Percentiles rank a stretch among this genome's conserved stretches.
phyloP scores from a whole-genome alignment of 2,329 filamentous ascomycete genomes.

The Pseudogymnoascus pannorum region DNA sequence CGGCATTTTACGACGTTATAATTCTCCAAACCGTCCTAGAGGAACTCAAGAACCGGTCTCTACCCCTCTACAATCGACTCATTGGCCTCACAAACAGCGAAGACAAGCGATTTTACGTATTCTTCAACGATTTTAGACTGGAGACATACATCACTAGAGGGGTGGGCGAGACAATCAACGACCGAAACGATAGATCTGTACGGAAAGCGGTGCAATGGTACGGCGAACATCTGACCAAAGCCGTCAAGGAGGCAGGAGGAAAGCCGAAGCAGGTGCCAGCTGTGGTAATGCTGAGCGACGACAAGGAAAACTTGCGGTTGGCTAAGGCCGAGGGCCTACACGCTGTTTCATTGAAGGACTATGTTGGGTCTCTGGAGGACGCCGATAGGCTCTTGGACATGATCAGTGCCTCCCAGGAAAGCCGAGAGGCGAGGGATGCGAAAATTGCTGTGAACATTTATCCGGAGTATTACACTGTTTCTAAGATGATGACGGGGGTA shows the following conservation, averaged over 20 bases:
- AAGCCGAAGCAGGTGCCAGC: constrained; percentile 54
- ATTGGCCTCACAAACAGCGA: constrained; percentile 88
- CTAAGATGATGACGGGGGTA: constrained; percentile 88
- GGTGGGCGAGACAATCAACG: constrained; percentile 81
- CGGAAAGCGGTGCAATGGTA: constrained; percentile 87
- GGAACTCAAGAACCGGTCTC: constrained; percentile 85
- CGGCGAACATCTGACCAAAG: constrained; percentile 64
- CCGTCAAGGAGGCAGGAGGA: constrained; percentile 46
- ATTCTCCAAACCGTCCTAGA: constrained; percentile 94
- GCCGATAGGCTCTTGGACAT: constrained; percentile 83
- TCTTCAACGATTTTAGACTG: constrained; percentile 95
- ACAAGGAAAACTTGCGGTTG: constrained; percentile 78
- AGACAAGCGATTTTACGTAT: constrained; percentile 95
- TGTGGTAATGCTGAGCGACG: constrained; percentile 90
- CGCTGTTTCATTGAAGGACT: constrained; percentile 62
- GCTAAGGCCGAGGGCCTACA: constrained; percentile 68
- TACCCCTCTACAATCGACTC: constrained; percentile 91
- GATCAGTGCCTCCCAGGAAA: constrained; percentile 74
- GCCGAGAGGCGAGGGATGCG: constrained; percentile 54
- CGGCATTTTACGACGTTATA: constrained; percentile 92
- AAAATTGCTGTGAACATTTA: constrained; percentile 67
- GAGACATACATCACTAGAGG: constrained; percentile 80
- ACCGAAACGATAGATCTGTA: constrained; percentile 90
- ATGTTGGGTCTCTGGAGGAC: constrained; percentile 78
- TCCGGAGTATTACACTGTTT: constrained; percentile 80